These are phyloP conservation scores for Thraustotheca clavata DNA, from an alignment of 352 stramenopile genomes.

Conservation along the genomic window DNA sequence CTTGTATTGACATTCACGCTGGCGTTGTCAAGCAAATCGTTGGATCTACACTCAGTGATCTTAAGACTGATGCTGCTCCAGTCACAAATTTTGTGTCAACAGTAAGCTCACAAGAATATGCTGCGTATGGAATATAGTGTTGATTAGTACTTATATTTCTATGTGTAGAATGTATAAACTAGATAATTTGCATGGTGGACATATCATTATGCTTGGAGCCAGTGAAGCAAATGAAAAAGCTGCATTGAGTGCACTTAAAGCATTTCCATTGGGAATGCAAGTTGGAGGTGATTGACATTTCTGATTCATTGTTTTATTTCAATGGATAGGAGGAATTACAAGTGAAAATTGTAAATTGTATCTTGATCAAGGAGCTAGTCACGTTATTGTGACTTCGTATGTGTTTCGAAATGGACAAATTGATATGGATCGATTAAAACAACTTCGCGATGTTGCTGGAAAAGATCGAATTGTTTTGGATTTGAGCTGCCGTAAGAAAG, in stretches of 20 bases:
- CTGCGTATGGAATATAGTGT: constrained; percentile 32
- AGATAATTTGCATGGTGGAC: constrained; percentile 87
- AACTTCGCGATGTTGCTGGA: constrained; percentile 55
- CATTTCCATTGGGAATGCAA: constrained; percentile 91
- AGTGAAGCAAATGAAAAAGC: constrained; percentile 87
- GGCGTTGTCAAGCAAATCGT: constrained; percentile 99
- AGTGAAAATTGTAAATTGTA: constrained; percentile 91
- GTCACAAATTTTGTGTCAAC: constrained; percentile 91
- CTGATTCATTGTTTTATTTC: neutral
- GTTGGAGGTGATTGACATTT: constrained; percentile 74
- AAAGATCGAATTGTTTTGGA: constrained; percentile 90
- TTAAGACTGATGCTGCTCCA: constrained; percentile 32
- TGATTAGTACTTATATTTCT: neutral
- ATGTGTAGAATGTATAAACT: constrained; percentile 83
- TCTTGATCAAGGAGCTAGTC: constrained; percentile 91
- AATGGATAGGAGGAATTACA: constrained; percentile 70
- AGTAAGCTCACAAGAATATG: constrained; percentile 63
- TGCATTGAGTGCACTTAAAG: constrained; percentile 70
- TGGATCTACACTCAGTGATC: constrained; percentile 92
- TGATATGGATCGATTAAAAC: constrained; percentile 66
- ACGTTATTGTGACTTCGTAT: constrained; percentile 98
- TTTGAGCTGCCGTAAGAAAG: constrained; percentile 91
- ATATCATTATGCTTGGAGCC: constrained; percentile 98
- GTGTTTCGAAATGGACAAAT: constrained; percentile 93
- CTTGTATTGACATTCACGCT: constrained; percentile 97